Conservation (phyloP, 2,329 filamentous ascomycete species). For the Cladophialophora immunda region DNA sequence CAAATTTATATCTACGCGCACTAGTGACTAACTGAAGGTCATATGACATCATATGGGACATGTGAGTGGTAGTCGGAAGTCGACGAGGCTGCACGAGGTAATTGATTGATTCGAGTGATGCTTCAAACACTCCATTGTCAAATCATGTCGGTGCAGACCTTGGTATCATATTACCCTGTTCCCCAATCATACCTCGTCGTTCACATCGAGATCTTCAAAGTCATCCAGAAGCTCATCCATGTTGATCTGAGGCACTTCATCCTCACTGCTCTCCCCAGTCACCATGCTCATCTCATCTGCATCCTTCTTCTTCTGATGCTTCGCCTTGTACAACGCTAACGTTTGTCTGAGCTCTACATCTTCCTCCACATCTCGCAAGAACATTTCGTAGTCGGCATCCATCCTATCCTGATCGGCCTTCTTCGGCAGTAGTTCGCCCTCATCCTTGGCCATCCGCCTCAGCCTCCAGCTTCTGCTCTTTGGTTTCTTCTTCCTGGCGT, state of each 20-base stretch:
- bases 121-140: not conserved
- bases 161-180: slow-evolving; percentile 4
- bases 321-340: slow-evolving; percentile 82
- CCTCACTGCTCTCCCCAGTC: slow-evolving; percentile 69
- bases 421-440: slow-evolving; percentile 84
- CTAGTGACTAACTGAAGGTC: not conserved
- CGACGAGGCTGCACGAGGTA: not conserved
- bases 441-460: slow-evolving; percentile 90
- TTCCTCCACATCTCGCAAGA: slow-evolving; percentile 95
- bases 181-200: slow-evolving; percentile 55
- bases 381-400: slow-evolving; percentile 95
- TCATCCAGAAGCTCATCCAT: slow-evolving; percentile 89
- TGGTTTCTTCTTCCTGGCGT: slow-evolving; percentile 83
- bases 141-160: not conserved
- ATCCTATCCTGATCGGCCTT: slow-evolving; percentile 87
- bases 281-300: slow-evolving; percentile 52
- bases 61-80: not conserved
- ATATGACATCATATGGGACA: not conserved
- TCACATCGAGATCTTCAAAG: slow-evolving; percentile 85
- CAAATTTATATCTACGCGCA: not conserved
- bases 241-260: slow-evolving; percentile 73
- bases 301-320: slow-evolving; percentile 65
- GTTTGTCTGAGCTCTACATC: slow-evolving; percentile 87
- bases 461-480: slow-evolving; percentile 90
- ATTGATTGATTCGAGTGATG: not conserved